Evolutionary conservation across 306 rosid genomes (phyloP).

Genomic region (Myrica gale): DNA sequence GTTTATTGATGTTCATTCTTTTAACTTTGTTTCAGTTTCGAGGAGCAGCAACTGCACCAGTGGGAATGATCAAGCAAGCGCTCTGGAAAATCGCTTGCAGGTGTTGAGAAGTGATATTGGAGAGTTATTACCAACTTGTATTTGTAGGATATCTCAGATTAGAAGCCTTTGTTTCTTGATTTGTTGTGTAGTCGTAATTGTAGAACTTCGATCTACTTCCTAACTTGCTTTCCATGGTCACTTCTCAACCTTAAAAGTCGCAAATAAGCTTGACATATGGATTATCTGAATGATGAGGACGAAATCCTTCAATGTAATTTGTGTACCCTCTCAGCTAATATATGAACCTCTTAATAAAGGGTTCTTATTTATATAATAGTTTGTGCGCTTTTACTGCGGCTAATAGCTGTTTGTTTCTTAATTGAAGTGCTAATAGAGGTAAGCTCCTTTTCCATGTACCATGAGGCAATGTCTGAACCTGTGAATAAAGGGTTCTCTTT

Average conservation of each 20-base stretch:
- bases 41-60: conserved; percentile 65
- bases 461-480: neutral
- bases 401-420: neutral
- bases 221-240: conserved; percentile 8
- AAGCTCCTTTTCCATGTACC: neutral
- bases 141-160: conserved; percentile 20
- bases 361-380: conserved; percentile 2
- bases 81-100: conserved; percentile 56
- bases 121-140: conserved; percentile 17
- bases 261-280: conserved; percentile 18
- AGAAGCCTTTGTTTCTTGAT: neutral
- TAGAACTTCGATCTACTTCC: conserved; percentile 24
- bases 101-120: conserved; percentile 29
- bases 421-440: neutral
- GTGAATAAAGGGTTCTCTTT: neutral
- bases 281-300: conserved; percentile 20
- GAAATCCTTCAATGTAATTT: conserved; percentile 24
- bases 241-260: conserved; percentile 30
- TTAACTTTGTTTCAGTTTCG: conserved; percentile 52
- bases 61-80: conserved; percentile 61
- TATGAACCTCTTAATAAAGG: neutral
- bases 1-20: conserved; percentile 19
- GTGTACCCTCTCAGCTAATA: neutral
- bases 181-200: conserved; percentile 16
- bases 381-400: neutral